Conservation (phyloP, 345 rosid genomes). For the Camelina neglecta region DNA sequence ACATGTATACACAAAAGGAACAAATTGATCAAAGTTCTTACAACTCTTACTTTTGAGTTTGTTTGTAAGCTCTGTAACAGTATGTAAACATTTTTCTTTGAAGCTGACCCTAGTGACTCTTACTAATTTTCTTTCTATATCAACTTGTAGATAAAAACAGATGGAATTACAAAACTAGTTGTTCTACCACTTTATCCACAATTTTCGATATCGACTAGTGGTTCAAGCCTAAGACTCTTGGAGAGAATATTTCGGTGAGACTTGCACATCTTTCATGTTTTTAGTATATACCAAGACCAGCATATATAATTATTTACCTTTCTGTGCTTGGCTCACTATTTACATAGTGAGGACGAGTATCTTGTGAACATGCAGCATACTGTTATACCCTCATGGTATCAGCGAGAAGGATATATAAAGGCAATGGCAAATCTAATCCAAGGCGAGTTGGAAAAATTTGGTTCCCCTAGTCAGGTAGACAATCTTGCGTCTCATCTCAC, state of each 20-base stretch:
- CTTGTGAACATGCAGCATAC: constrained; percentile 99
- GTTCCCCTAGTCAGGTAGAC: constrained; percentile 67
- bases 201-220: constrained; percentile 98
- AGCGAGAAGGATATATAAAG: constrained; percentile 94
- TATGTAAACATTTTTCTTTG: neutral
- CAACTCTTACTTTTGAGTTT: neutral
- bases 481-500: constrained; percentile 17
- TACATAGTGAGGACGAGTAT: constrained; percentile 87
- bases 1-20: neutral
- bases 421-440: constrained; percentile 86
- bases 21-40: neutral
- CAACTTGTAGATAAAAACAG: constrained; percentile 74
- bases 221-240: constrained; percentile 96
- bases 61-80: neutral
- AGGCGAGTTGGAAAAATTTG: constrained; percentile 74
- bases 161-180: constrained; percentile 89
- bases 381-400: constrained; percentile 99
- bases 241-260: constrained; percentile 88
- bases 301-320: constrained; percentile 25
- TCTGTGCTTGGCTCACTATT: constrained; percentile 38
- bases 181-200: constrained; percentile 99
- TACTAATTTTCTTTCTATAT: neutral
- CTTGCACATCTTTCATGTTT: constrained; percentile 20
- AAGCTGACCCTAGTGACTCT: constrained; percentile 22
- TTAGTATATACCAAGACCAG: constrained; percentile 26